These are phyloP conservation scores for Akanthomyces muscarius DNA, from an alignment of 2,329 filamentous ascomycete species.

Conservation along the genomic window DNA sequence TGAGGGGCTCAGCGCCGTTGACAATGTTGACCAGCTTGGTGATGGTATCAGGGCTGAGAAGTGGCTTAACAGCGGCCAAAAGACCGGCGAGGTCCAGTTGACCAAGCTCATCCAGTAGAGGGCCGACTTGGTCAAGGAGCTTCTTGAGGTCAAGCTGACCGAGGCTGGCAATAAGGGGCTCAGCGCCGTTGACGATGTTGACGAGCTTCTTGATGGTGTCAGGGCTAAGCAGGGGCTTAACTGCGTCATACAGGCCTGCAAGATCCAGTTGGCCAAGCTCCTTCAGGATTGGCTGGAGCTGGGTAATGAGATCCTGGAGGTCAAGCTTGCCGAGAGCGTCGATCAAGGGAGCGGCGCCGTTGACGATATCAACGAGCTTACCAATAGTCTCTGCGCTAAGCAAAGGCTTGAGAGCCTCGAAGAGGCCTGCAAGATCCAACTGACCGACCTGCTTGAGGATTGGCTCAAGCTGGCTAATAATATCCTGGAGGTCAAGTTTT, in stretches of 20 bases:
- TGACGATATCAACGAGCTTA: conserved; percentile 19
- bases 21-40: conserved; percentile 20
- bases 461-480: background rate
- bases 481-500: conserved; percentile 31
- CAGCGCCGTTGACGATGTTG: conserved; percentile 17
- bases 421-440: conserved; percentile 16
- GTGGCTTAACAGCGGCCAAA: conserved; percentile 30
- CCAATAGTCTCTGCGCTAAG: conserved; percentile 19
- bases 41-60: conserved; percentile 32
- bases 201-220: conserved; percentile 26
- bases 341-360: conserved; percentile 7
- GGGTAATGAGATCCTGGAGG: conserved; percentile 17
- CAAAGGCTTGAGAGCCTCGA: conserved; percentile 19
- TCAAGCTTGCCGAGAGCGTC: conserved; percentile 16
- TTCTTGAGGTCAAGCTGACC: conserved; percentile 21
- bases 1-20: conserved; percentile 5
- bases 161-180: conserved; percentile 23
- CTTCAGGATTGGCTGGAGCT: conserved; percentile 23
- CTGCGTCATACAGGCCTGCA: conserved; percentile 28
- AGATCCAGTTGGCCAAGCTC: conserved; percentile 26
- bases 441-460: background rate
- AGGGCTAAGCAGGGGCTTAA: conserved; percentile 32
- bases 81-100: conserved; percentile 28
- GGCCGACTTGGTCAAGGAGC: conserved; percentile 23
- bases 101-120: conserved; percentile 27